phyloP scores from a whole-genome alignment of 2,329 filamentous ascomycete genomes.

The Microcyclospora pomicola region DNA sequence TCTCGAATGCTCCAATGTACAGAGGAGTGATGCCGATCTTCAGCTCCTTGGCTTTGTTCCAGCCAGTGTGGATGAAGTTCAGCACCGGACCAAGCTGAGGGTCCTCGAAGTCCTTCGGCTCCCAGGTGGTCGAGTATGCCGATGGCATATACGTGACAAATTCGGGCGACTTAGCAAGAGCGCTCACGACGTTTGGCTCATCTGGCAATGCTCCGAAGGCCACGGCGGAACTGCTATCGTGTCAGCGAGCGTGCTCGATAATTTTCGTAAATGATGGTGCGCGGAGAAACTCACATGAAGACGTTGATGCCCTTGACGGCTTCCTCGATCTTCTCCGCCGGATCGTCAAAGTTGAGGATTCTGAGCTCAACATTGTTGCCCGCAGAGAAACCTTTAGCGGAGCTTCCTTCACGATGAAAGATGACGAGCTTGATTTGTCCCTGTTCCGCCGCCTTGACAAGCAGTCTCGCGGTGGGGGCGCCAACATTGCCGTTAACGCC shows the following conservation, averaged over 20 bases:
- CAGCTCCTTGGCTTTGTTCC: slow-evolving; percentile 1
- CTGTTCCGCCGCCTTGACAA: slow-evolving; percentile 1
- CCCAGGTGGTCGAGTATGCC: slow-evolving; percentile 2
- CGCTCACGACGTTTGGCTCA: slow-evolving; percentile 2
- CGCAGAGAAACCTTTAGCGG: background rate
- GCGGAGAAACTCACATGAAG: slow-evolving; percentile 2
- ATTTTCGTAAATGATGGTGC: background rate
- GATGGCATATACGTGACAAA: slow-evolving; percentile 3
- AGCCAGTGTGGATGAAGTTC: background rate
- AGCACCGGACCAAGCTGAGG: background rate
- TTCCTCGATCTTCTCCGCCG: slow-evolving; percentile 1
- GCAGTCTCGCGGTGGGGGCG: background rate
- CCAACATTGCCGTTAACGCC: slow-evolving; percentile 3
- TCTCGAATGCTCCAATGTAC: slow-evolving; percentile 3
- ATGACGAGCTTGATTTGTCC: slow-evolving; percentile 3
- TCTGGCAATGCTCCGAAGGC: slow-evolving; percentile 1
- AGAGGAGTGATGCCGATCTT: background rate
- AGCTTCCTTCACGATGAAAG: slow-evolving; percentile 1
- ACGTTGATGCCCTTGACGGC: slow-evolving; percentile 3
- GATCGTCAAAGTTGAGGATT: slow-evolving; percentile 1
- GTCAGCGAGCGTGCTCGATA: background rate
- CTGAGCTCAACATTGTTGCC: slow-evolving; percentile 2
- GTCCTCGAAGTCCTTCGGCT: background rate
- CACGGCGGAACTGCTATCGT: slow-evolving; percentile 1
- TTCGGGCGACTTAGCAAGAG: slow-evolving; percentile 1